Conservation (phyloP, 768 basidiomycete genomes). For the Peribolospora kevripleyi region DNA sequence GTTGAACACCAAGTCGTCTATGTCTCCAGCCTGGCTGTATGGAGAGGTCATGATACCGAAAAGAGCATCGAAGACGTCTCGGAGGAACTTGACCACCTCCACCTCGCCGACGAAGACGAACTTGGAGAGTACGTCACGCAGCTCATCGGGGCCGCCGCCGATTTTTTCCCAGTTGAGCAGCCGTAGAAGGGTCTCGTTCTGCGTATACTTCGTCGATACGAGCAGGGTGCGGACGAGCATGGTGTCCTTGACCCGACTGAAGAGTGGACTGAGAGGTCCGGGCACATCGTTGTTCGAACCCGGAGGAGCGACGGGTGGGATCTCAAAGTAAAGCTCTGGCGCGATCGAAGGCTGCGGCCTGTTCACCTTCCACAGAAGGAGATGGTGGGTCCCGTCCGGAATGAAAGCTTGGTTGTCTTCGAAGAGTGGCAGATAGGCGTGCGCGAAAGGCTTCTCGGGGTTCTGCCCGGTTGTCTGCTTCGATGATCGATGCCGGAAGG, state of each 20-base stretch:
- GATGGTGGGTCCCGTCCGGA: conserved; percentile 65
- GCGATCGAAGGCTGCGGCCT: conserved; percentile 39
- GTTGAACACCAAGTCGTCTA: conserved; percentile 70
- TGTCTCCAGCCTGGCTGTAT: conserved; percentile 46
- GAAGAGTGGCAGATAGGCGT: conserved; percentile 72
- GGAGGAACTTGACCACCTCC: conserved; percentile 24
- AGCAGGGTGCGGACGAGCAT: conserved; percentile 53
- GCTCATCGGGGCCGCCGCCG: conserved; percentile 31
- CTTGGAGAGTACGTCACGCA: conserved; percentile 48
- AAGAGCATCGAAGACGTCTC: conserved; percentile 68
- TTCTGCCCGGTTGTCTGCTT: conserved; percentile 9
- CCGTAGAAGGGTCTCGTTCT: conserved; percentile 59
- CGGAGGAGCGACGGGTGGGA: conserved; percentile 34
- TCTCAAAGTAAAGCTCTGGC: conserved; percentile 45
- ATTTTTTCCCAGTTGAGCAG: conserved; percentile 58
- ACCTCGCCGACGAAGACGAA: conserved; percentile 84
- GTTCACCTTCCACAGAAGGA: conserved; percentile 47
- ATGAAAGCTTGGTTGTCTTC: conserved; percentile 51
- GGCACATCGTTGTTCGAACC: conserved; percentile 23
- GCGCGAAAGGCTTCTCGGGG: conserved; percentile 42
- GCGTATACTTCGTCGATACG: conserved; percentile 76
- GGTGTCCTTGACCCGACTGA: conserved; percentile 49
- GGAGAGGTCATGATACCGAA: conserved; percentile 64
- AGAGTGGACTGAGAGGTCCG: conserved; percentile 31
- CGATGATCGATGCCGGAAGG: conserved; percentile 43